Evolutionary conservation across 768 basidiomycete genomes (phyloP).

Genomic region (Tylopilus sp.): DNA sequence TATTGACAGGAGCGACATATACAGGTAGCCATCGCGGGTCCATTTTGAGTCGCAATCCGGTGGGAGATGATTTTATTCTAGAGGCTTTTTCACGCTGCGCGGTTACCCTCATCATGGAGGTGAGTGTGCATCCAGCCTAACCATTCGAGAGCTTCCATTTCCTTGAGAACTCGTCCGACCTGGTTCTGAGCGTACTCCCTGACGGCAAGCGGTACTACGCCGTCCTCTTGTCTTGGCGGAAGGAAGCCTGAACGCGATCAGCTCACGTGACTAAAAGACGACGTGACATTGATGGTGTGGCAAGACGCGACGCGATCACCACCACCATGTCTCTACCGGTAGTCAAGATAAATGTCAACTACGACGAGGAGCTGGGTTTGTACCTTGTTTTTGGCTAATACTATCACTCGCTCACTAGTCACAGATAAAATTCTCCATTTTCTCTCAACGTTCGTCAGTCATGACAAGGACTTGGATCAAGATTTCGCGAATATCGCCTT

Average conservation of each 20-base stretch:
- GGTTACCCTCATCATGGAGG: neutral
- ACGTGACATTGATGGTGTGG: conserved; percentile 17
- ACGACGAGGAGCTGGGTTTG: conserved; percentile 69
- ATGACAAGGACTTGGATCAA: conserved; percentile 61
- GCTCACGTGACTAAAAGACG: conserved; percentile 12
- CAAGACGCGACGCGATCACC: conserved; percentile 23
- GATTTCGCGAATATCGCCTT: conserved; percentile 72
- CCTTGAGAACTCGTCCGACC: conserved; percentile 9
- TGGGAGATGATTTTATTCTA: conserved; percentile 1
- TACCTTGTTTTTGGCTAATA: neutral
- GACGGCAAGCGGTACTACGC: conserved; percentile 4
- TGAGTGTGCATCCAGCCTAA: conserved; percentile 10
- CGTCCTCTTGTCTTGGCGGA: neutral
- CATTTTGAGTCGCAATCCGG: neutral
- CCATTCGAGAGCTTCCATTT: conserved; percentile 10
- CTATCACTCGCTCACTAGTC: conserved; percentile 2
- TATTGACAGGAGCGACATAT: conserved; percentile 3
- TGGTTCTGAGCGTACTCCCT: conserved; percentile 14
- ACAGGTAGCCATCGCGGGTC: neutral
- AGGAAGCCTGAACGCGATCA: neutral
- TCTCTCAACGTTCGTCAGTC: conserved; percentile 62
- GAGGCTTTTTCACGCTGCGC: neutral
- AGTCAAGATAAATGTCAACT: conserved; percentile 57
- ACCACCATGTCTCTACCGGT: conserved; percentile 62
- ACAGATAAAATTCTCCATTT: conserved; percentile 70